phyloP scores from a whole-genome alignment of 1,139 yeast genomes.

The Kodamaea arcana region DNA sequence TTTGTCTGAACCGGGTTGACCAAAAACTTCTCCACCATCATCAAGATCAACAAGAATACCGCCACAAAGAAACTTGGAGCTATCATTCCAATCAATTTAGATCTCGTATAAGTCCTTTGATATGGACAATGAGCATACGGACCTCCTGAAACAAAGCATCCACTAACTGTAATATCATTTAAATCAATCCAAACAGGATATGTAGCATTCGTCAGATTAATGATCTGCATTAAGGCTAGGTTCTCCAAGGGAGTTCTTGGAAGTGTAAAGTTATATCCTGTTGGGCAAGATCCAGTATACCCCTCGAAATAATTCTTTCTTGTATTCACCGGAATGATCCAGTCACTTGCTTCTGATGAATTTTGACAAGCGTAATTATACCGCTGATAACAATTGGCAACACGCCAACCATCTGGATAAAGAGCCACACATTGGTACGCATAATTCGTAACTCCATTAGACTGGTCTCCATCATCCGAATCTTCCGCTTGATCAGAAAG shows the following conservation, averaged over 20 bases:
- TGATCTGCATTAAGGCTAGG: slow-evolving; percentile 25
- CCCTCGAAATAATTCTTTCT: slow-evolving; percentile 52
- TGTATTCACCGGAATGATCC: slow-evolving; percentile 39
- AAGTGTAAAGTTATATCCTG: slow-evolving; percentile 46
- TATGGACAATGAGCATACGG: slow-evolving; percentile 79
- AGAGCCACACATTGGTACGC: slow-evolving; percentile 64
- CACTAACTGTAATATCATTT: slow-evolving; percentile 67
- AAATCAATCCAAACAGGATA: slow-evolving; percentile 73
- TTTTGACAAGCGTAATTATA: slow-evolving; percentile 57
- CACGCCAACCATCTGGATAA: slow-evolving; percentile 48
- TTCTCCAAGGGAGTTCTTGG: slow-evolving; percentile 51
- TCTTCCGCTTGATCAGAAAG: not conserved
- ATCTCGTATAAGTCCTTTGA: slow-evolving; percentile 47
- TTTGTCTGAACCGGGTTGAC: slow-evolving; percentile 39
- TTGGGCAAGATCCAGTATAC: slow-evolving; percentile 42
- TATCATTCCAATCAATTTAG: slow-evolving; percentile 59
- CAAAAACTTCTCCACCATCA: slow-evolving; percentile 30
- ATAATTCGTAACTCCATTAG: slow-evolving; percentile 17
- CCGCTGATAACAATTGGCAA: slow-evolving; percentile 59
- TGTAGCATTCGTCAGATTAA: slow-evolving; percentile 15
- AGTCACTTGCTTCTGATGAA: slow-evolving; percentile 33
- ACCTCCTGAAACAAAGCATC: slow-evolving; percentile 89
- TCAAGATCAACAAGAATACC: slow-evolving; percentile 23
- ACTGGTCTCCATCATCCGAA: slow-evolving; percentile 9
- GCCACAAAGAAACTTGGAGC: slow-evolving; percentile 65